These are phyloP conservation scores for Amanita polypyramis DNA, from an alignment of 768 basidiomycete genomes.

Conservation along the genomic window DNA sequence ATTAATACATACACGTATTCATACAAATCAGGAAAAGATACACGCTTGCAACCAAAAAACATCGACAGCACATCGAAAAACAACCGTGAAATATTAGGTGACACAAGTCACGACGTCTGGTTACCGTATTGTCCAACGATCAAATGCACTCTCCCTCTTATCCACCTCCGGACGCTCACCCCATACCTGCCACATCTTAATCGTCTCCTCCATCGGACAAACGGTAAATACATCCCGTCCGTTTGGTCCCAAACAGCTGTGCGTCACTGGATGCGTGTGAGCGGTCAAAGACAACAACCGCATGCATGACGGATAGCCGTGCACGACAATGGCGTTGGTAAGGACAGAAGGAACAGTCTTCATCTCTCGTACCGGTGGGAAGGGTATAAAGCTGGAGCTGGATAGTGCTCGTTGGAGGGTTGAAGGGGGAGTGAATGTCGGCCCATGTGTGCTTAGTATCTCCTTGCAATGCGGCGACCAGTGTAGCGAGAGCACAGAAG, in stretches of 20 bases:
- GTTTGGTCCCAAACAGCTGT: slow-evolving; percentile 53
- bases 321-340: slow-evolving; percentile 59
- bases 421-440: slow-evolving; percentile 22
- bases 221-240: slow-evolving; percentile 57
- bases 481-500: slow-evolving; percentile 52
- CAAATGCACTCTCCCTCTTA: slow-evolving; percentile 33
- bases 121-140: slow-evolving; percentile 36
- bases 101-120: too few species aligned
- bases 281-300: slow-evolving; percentile 45
- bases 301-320: slow-evolving; percentile 57
- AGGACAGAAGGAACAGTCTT: slow-evolving; percentile 31
- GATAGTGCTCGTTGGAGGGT: slow-evolving; percentile 48
- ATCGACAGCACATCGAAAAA: not conserved
- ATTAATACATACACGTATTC: not conserved
- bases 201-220: slow-evolving; percentile 52
- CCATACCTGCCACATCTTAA: slow-evolving; percentile 72
- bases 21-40: not conserved
- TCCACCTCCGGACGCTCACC: slow-evolving; percentile 20
- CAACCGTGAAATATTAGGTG: not conserved
- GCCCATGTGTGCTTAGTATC: slow-evolving; percentile 82
- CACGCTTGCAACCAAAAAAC: not conserved
- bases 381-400: slow-evolving; percentile 19
- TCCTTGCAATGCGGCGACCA: slow-evolving; percentile 86
- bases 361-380: slow-evolving; percentile 2
- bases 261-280: slow-evolving; percentile 43